Base-by-base conservation (phyloP, 208 protist genomes). In the Leptomonas pyrrhocoris region DNA sequence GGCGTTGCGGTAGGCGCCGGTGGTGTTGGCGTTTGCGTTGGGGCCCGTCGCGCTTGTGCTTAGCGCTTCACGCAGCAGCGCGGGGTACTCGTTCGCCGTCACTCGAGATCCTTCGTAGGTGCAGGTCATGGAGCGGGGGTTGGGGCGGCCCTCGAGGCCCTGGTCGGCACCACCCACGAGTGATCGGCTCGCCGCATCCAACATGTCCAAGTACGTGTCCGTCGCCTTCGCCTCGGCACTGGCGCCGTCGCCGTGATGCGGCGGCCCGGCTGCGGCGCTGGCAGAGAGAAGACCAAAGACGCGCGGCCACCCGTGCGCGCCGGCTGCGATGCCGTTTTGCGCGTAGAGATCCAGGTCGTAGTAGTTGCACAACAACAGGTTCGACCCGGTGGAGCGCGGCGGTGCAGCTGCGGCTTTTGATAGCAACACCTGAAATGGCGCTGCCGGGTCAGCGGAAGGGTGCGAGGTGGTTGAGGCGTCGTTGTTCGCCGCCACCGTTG, bases 301-400 rank as follows among this genome's bases (percentile, higher is more conserved):
- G 30, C 79, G 79, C 53, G 36, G 70, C 79, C 79, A 84, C 25
- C 79, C 79, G 67, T 84, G 79, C 6, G 79, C 74, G 13, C 79
- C 79, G 25, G 48, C 61, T 11, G 79, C 74, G 21, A 84, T 42
- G 42, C 79, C 79, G 5, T 54, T 56, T 21, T 78, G 51, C 38
- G 51, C 31, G 46, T 75, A 74, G 11, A 62, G 48, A 36, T 63
- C 60, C 48, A 84, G 28, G 45, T 84, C 61, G 36, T 81, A 77
- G 25, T 50, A 63, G 31, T 59, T 64, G 56, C 61, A 48, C 21
- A 64, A 45, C 7, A 70, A 53, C 0, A 55, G 54, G 21, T 49
- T 68, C 2, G 70, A 59, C 31, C 60, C 15, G 18, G 36, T 30
- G 25, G 25, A 12, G n/a, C 1, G 2, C 5, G 57, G 8, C 16